Base-by-base conservation (phyloP, 345 rosid genomes). In the Populus deltoides region DNA sequence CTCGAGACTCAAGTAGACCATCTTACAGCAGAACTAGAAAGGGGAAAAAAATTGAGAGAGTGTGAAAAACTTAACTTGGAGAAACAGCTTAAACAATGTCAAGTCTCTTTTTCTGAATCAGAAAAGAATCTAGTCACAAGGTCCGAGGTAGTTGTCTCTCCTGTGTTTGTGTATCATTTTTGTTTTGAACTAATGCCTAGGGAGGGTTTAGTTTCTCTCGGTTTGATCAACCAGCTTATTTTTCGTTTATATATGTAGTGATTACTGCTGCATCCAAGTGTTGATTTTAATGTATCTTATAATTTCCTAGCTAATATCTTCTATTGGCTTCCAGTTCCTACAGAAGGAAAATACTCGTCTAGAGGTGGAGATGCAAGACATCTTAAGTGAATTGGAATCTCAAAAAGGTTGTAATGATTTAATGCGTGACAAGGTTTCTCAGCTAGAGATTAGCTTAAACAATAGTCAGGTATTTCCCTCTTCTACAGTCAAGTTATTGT, bases 11-110 rank as follows among this genome's bases (percentile, higher is more conserved):
- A 90, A 85, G 89, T 93, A 75, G 98, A 94, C 82, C 86, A 86
- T 77, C 98, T 94, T 79, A 92, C 91, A 68, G 91, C 91, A 79
- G 98, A 94, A 88, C 80, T 89, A 69, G 98, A 94, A 75, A 92
- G 98, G 89, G 90, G 88, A 70, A 87, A 87, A 67, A 92, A 90
- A 74, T 80, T 87, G 79, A 90, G 93, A 85, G 90, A 86, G 38
- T 83, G 45, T 68, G 95, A 90, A 67, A 93, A 87, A 71, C 66
- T 51, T 27, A 86, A 87, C 51, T 77, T 89, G 73, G 92, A 93
- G 72, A 90, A 80, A 79, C 88, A 79, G 82, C 83, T 90, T 38
- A 89, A 77, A 82, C 89, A 89, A 75, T 87, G 88, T 70, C 86
- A 86, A 67, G 84, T 73, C 41, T 81, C 91, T 77, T 88, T 87